Percentiles rank a stretch among this genome's conserved stretches.
These are phyloP conservation scores for Cystobasidium tubakii DNA, from an alignment of 768 basidiomycete species.

Conservation along the genomic window DNA sequence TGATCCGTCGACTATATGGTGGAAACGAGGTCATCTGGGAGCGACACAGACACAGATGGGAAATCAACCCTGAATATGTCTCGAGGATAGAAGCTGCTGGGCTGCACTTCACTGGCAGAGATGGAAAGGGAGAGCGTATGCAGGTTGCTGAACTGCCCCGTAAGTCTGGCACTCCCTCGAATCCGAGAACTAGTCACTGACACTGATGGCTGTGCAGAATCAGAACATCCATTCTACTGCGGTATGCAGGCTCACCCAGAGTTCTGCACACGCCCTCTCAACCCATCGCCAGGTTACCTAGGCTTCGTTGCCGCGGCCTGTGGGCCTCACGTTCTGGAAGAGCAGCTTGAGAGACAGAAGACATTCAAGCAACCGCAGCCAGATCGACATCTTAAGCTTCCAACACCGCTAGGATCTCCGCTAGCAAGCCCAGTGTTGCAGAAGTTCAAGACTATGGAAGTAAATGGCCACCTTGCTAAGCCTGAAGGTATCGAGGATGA, in stretches of 20 bases:
- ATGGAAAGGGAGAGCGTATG: slow-evolving; percentile 95
- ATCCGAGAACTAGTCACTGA: not conserved
- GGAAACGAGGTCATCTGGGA: slow-evolving; percentile 82
- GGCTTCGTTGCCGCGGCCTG: slow-evolving; percentile 83
- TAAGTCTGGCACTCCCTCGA: slow-evolving; percentile 50
- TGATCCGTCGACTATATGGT: slow-evolving; percentile 72
- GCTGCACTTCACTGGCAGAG: slow-evolving; percentile 74
- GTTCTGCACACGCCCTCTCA: slow-evolving; percentile 94
- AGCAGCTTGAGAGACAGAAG: slow-evolving; percentile 66
- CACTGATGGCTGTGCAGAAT: not conserved
- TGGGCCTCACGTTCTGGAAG: slow-evolving; percentile 58
- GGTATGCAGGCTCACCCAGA: slow-evolving; percentile 96
- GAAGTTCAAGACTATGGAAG: slow-evolving; percentile 25
- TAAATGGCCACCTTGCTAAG: slow-evolving; percentile 33
- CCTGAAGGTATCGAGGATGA: slow-evolving; percentile 33
- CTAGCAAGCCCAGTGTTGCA: slow-evolving; percentile 21
- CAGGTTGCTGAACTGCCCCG: slow-evolving; percentile 82
- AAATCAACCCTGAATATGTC: slow-evolving; percentile 86
- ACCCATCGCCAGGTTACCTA: slow-evolving; percentile 94
- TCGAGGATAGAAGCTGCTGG: slow-evolving; percentile 65
- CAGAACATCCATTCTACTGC: slow-evolving; percentile 89
- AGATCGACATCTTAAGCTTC: slow-evolving; percentile 31
- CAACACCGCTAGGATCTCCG: slow-evolving; percentile 28
- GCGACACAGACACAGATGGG: slow-evolving; percentile 89
- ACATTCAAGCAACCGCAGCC: slow-evolving; percentile 43